Conservation (phyloP, 306 rosid species). For the Carpinus viminea region DNA sequence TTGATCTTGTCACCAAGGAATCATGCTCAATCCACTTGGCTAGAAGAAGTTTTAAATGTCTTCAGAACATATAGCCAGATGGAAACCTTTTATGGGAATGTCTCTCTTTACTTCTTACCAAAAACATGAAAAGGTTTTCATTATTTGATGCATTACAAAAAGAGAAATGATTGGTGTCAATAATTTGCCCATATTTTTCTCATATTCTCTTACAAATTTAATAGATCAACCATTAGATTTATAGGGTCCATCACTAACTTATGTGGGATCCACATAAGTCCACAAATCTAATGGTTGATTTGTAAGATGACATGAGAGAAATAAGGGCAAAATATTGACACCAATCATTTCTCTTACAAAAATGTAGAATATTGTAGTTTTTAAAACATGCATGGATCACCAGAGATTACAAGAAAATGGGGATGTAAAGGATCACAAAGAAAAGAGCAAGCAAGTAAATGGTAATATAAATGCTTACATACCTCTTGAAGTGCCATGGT, state of each 20-base stretch:
- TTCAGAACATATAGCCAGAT: neutral
- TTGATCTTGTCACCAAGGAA: neutral
- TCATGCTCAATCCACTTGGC: neutral
- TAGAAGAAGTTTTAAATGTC: neutral
- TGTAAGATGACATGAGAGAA: no score
- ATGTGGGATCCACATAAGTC: no score
- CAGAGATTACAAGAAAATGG: conserved; percentile 6
- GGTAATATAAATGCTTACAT: conserved; percentile 11
- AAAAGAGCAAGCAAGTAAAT: conserved; percentile 9
- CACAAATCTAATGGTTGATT: no score
- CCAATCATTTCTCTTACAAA: no score
- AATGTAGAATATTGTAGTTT: conserved; percentile 8
- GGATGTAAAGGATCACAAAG: neutral
- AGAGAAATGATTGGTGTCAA: no score
- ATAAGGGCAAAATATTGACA: no score
- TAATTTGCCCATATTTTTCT: no score
- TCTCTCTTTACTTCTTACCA: neutral
- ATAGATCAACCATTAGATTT: no score
- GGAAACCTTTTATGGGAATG: neutral
- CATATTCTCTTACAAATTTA: no score
- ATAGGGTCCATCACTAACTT: no score
- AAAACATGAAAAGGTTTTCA: conserved; percentile 5
- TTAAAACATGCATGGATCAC: conserved; percentile 3
- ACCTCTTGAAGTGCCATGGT: conserved; percentile 64
- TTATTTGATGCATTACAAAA: neutral